Evolutionary conservation across 1,284 basidiomycete genomes (phyloP), one percentile per base, ranked within the genome.

Genomic region (Trametes pubescens): DNA sequence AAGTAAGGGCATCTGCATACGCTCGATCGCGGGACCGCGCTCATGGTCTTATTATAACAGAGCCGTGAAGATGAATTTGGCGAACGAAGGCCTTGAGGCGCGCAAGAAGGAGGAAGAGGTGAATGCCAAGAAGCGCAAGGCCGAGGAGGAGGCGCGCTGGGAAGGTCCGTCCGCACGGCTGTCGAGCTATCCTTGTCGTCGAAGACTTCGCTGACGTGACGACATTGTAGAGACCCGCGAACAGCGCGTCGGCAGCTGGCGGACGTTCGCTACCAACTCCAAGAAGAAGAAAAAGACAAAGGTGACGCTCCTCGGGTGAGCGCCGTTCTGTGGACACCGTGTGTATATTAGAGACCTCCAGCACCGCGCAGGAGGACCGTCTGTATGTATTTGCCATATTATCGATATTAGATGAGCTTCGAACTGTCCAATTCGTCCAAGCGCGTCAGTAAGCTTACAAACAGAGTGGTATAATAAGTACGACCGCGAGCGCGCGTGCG

Each of bases 71-170:
- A 88, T 93, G 88, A 93, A 93, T 72, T 77, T 94, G 53, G 92
- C 92, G 4, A 94, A 94, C 70, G 92, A 94, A 76, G 92, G 92
- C 14, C 78, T 93, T 4, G 92, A 94, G 73, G 92, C 92, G 10
- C 83, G 86, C 69, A 92, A 90, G 81, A 94, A 94, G 75, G 92
- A 94, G 62, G 92, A 92, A 61, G 92, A 94, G 69, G 81, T 90
- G n/a, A 76, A 80, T 21, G 69, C 84, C 18, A 89, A 77, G 80
- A 94, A 94, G 76, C 84, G 92, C 61, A 94, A 94, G 73, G 92
- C 84, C 2, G 92, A 94, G 70, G 91, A 93, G 9, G 92, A 94
- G 67, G 90, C 87, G 66, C 79, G 76, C 21, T 94, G 92, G 92
- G 92, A 94, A 83, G 91, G 92, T 92, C 65, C 40, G 81, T 72